These are phyloP conservation scores for Iris macrosiphon DNA, from an alignment of 106 monocot species.

Conservation along the genomic window DNA sequence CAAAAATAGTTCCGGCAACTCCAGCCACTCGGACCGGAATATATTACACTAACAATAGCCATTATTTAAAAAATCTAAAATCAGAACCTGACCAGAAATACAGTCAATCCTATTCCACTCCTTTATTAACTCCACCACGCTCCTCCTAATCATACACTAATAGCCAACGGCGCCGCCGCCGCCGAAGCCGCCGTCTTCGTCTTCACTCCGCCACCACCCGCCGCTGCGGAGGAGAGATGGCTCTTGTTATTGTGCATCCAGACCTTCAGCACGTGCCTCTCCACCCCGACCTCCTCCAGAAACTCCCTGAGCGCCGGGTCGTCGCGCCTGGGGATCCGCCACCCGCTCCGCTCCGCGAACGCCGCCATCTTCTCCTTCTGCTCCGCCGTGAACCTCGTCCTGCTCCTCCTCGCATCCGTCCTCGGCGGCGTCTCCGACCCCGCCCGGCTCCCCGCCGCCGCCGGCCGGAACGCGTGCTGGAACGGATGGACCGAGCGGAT, in stretches of 20 bases:
- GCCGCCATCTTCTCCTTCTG: constrained; percentile 88
- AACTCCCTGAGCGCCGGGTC: constrained; percentile 58
- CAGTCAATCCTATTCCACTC: too few species aligned
- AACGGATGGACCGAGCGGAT: constrained; percentile 21
- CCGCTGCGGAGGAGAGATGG: constrained; percentile 10
- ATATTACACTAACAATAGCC: too few species aligned
- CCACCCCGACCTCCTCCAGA: constrained; percentile 61
- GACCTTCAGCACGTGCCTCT: constrained; percentile 59
- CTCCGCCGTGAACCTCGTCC: constrained; percentile 24
- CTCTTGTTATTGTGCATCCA: constrained; percentile 91
- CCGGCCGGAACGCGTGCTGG: constrained; percentile 4
- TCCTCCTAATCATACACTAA: too few species aligned
- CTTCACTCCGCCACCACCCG: not conserved
- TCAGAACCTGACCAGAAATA: too few species aligned
- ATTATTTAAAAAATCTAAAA: too few species aligned
- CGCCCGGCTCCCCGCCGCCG: constrained; percentile 12
- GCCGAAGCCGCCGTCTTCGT: not conserved
- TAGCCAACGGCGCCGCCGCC: too few species aligned
- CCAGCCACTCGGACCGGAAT: too few species aligned
- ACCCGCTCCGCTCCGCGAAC: constrained; percentile 77
- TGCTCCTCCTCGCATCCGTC: constrained; percentile 5
- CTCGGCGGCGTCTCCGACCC: constrained; percentile 47
- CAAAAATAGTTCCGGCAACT: too few species aligned
- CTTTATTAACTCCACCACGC: too few species aligned
- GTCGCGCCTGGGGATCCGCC: constrained; percentile 73